Evolutionary conservation across 495 filamentous ascomycete species (phyloP), one percentile per base, ranked within the genome.

Genomic region (Aspergillus panamensis): DNA sequence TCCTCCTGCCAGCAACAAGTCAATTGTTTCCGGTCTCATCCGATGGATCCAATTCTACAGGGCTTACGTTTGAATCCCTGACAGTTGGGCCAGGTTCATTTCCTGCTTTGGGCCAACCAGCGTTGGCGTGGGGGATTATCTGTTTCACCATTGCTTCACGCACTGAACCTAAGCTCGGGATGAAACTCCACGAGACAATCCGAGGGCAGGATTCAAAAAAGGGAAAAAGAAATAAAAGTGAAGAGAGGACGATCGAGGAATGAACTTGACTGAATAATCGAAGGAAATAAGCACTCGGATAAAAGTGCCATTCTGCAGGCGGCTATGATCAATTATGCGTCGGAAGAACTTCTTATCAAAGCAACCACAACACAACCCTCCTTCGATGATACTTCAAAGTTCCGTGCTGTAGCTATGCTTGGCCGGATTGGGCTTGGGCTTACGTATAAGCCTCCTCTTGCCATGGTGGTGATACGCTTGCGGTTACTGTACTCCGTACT

Each of bases 81-180:
- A 40, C 48, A 48, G 29, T 50, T 43, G 42, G 19, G 29, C 51
- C 53, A 57, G 44, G 51, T 55, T 62, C 60, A 62, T 62, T 55
- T 62, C 54, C 49, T 56, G 29, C 35, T 35, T 39, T 48, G 13
- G 54, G 49, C 50, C 55, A 35, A 44, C 51, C 51, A 53, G 31
- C 50, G 17, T 30, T 16, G 8, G 55, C 57, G 51, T 58, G 51
- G 59, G 47, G 48, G 51, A 56, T 59, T 37, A 52, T 53, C 55
- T 49, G 61, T 62, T 62, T 62, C 61, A 62, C 61, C 61, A 62
- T 51, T 62, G 61, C 61, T 58, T 62, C 60, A 62, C 16, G 51
- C 51, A 12, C 51, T 49, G 21, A 48, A 59, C 31, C 51, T 49
- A 52, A 58, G 56, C 60, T 55, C 51, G 56, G 61, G 45, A 48